Evolutionary conservation across 2,329 filamentous ascomycete species (phyloP), one percentile per base, ranked within the genome.

Genomic region (Ilyonectria sp.): DNA sequence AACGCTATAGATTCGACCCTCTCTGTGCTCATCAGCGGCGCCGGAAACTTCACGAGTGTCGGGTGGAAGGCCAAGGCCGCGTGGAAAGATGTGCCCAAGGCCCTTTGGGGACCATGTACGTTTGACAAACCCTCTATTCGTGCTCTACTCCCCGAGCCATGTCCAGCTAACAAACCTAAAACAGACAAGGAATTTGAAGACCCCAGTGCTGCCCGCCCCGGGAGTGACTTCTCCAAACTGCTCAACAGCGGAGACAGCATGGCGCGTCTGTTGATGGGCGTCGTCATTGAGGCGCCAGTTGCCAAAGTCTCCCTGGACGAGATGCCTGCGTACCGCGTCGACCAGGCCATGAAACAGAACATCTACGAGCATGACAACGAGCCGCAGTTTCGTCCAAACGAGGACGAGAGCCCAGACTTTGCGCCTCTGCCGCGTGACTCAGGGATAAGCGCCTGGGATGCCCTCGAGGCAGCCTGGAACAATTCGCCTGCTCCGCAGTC

Each of bases 1-100:
- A 8, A 46, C n/a, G n/a, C 43, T 23, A 46, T 46, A 46, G 43
- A 46, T 46, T 46, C 43, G 6, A 46, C 43, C 19, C 43, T 46
- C 43, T 8, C 5, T 19, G 43, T 46, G 43, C 4, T 23, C 21
- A 46, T 46, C 43, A 46, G 23, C n/a, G 43, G 43, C n/a, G n/a
- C 43, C 2, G 43, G 43, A n/a, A 46, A 46, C 43, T 23, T 19
- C 9, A 46, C 7, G 23, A 46, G 43, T 19, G 43, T 46, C 19
- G 43, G 43, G 43, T 46, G 43, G 43, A 46, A 46, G 43, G 43
- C 43, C n/a, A 46, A 46, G 43, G n/a, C 43, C 23, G 43, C 43
- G n/a, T 46, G 43, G 43, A 46, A 46, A 19, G 43, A 46, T 46
- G 43, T 46, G 21, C 43, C 43, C 3, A n/a, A 46, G 23, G n/a